Base-by-base conservation (phyloP, 768 basidiomycete genomes). In the Boletus rubropictus region DNA sequence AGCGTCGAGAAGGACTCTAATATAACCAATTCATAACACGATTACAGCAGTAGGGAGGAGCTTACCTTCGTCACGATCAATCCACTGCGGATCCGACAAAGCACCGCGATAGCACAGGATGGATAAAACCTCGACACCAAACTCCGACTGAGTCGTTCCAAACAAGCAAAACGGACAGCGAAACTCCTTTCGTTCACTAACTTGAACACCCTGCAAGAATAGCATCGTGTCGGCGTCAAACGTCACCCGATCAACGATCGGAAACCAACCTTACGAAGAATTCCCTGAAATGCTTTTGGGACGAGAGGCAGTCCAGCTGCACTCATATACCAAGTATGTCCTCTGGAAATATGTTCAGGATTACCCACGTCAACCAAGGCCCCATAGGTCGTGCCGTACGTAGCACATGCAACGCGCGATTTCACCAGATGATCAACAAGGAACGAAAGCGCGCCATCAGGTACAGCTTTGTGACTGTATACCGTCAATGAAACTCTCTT, bases 331-430 rank as follows among this genome's bases (percentile, higher is more conserved):
- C 57, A 59, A 4, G 24, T 34, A 8, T 37, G 24, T 22, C 12
- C 44, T 37, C 57, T 52, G 9, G 44, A 44, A 17, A 39, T 4
- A 32, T 58, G 57, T 1, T 58, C 53, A 0, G 27, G 34, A n/a
- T 58, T 5, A 3, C 39, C 7, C 20, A 11, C n/a, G 3, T 59
- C 27, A 4, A 42, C 49, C 1, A 3, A 7, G 28, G 3, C 5
- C 1, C 24, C 0, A 21, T 27, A 90, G 74, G 40, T 79, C 75
- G 72, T 89, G 7, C 78, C 78, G 24, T 75, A 79, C 0, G 72
- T 74, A 42, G 68, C 57, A 48, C 69, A 69, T 10, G 76, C 64
- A 3, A 76, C 66, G 7, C 78, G 71, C 5, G 65, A 64, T 6
- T 66, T 64, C 14, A 79, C 77, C n/a, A 70, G 66, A 48, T 72